Evolutionary conservation across 305 asterid species (phyloP).

Genomic region (Fraxinus sp.): DNA sequence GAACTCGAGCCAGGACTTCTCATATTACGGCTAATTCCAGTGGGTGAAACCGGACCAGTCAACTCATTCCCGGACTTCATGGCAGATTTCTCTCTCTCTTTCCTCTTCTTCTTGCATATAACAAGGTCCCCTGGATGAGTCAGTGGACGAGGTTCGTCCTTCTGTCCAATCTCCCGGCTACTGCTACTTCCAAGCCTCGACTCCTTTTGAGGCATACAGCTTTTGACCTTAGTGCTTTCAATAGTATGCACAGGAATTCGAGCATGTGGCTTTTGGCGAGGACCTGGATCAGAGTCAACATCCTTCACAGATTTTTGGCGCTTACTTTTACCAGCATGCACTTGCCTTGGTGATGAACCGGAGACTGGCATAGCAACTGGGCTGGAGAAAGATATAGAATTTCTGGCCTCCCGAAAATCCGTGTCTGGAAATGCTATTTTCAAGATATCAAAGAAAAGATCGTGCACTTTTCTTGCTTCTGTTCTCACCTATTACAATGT

Average conservation of each 20-base stretch:
- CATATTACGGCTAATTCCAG: conserved; percentile 52
- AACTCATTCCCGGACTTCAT: conserved; percentile 52
- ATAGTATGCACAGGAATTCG: conserved; percentile 45
- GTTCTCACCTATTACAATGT: conserved; percentile 69
- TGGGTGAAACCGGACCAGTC: conserved; percentile 71
- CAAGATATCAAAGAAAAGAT: conserved; percentile 92
- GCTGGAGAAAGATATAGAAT: conserved; percentile 60
- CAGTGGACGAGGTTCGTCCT: conserved; percentile 52
- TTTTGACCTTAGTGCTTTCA: conserved; percentile 47
- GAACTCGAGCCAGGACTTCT: conserved; percentile 58
- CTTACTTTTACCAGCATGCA: conserved; percentile 47
- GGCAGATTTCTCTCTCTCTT: conserved; percentile 74
- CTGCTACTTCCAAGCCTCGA: conserved; percentile 47
- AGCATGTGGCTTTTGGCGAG: conserved; percentile 59
- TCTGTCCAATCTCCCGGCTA: conserved; percentile 47
- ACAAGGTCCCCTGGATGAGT: conserved; percentile 97
- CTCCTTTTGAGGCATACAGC: conserved; percentile 49
- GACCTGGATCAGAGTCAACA: conserved; percentile 50
- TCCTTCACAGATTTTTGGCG: conserved; percentile 54
- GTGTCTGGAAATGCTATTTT: conserved; percentile 76
- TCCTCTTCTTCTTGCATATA: conserved; percentile 93
- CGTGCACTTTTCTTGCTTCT: conserved; percentile 93
- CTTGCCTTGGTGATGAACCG: conserved; percentile 65
- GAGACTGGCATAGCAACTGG: conserved; percentile 37
- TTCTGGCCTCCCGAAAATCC: conserved; percentile 82